phyloP scores from a whole-genome alignment of 495 filamentous ascomycete genomes.

The Trichoderma gamsii region DNA sequence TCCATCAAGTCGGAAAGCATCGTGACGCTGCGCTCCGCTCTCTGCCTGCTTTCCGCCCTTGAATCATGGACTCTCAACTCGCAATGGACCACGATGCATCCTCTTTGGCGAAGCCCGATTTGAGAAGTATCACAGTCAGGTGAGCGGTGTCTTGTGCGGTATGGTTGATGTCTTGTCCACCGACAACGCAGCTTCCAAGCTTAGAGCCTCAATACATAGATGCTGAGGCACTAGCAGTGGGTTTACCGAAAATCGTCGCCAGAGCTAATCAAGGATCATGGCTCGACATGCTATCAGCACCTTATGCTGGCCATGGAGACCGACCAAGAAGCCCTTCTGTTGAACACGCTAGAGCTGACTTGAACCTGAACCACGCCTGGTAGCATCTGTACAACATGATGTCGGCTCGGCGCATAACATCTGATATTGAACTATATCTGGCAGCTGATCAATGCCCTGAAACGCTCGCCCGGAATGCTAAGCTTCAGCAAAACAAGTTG shows the following conservation, averaged over 20 bases:
- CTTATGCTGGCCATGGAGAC: not conserved
- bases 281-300: not conserved
- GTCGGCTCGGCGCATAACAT: no score
- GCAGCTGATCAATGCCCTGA: no score
- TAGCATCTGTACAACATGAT: no score
- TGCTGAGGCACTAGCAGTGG: not conserved
- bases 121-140: not conserved
- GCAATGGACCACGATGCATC: no score
- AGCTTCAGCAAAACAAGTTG: no score
- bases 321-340: not conserved
- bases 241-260: not conserved
- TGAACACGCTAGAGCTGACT: not conserved
- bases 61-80: no score
- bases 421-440: no score
- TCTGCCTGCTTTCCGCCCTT: no score
- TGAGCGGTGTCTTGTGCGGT: not conserved
- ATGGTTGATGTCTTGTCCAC: not conserved
- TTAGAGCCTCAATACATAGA: not conserved
- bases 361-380: not conserved
- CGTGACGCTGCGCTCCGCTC: not conserved
- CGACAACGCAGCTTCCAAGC: no score
- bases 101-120: not conserved
- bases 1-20: not conserved
- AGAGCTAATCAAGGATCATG: slow-evolving; percentile 9
- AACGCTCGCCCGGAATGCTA: no score